A percentile compares a stretch with the other conserved stretches of the same genome.
Evolutionary conservation across 257 asterid species (phyloP).

Genomic region (Plantago major): DNA sequence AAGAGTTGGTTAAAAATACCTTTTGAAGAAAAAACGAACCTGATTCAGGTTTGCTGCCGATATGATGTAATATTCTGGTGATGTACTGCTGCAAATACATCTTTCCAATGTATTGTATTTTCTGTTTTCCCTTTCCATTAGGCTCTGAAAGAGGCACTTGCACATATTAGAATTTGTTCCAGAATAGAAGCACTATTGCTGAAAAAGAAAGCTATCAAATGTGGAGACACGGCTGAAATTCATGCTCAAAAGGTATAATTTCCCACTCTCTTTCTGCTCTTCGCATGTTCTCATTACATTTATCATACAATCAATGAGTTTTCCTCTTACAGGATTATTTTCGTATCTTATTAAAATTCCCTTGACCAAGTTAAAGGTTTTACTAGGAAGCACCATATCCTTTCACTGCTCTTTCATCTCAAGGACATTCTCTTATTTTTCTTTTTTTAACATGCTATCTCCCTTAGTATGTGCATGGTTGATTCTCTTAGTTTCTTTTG

Average conservation of each 20-base stretch:
- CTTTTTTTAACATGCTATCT: neutral
- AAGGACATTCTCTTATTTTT: slow-evolving; percentile 2
- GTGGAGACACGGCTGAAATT: slow-evolving; percentile 75
- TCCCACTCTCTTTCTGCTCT: slow-evolving; percentile 2
- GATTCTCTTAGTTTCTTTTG: neutral
- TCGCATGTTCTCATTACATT: neutral
- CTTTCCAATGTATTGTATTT: slow-evolving; percentile 19
- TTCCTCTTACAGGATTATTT: neutral
- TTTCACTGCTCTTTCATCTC: neutral
- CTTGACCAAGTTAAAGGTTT: slow-evolving; percentile 4
- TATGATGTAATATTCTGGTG: no score
- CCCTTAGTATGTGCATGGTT: neutral
- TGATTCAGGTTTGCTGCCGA: no score
- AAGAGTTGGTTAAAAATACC: no score
- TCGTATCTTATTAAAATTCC: slow-evolving; percentile 4
- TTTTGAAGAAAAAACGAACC: no score
- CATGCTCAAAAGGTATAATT: slow-evolving; percentile 77
- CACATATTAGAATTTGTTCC: slow-evolving; percentile 83
- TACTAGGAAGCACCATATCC: neutral
- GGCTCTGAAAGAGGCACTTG: slow-evolving; percentile 81
- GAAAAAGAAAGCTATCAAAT: slow-evolving; percentile 67
- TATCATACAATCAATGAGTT: neutral
- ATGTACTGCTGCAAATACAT: neutral
- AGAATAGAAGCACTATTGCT: slow-evolving; percentile 75
- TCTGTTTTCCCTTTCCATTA: slow-evolving; percentile 25